Evolutionary conservation across 495 filamentous ascomycete genomes (phyloP).

Genomic region (Hypoxylon subgilvum): DNA sequence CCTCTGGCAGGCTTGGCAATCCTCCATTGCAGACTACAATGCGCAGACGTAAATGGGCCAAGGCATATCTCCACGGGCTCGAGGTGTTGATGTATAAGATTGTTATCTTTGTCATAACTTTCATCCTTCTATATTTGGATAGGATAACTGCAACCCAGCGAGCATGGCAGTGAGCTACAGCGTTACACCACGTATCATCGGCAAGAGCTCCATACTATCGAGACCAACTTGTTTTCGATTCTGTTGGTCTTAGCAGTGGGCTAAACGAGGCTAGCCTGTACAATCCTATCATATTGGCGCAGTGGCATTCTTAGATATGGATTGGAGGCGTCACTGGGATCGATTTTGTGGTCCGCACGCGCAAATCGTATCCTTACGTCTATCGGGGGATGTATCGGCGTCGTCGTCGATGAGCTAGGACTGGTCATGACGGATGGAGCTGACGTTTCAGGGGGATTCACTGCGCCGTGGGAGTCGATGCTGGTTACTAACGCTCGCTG

Average conservation of each 20-base stretch:
- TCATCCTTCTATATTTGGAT: slow-evolving; percentile 30
- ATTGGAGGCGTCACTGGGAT: background rate
- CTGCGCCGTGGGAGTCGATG: slow-evolving; percentile 9
- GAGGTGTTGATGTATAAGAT: slow-evolving; percentile 41
- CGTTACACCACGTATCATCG: slow-evolving; percentile 14
- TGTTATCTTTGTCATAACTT: slow-evolving; percentile 33
- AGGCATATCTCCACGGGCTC: slow-evolving; percentile 25
- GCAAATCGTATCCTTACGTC: slow-evolving; percentile 4
- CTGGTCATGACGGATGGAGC: background rate
- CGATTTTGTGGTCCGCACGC: background rate
- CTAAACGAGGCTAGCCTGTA: slow-evolving; percentile 6
- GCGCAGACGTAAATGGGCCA: slow-evolving; percentile 27
- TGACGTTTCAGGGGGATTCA: slow-evolving; percentile 1
- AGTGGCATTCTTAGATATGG: slow-evolving; percentile 6
- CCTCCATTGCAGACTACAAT: slow-evolving; percentile 42
- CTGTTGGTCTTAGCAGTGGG: background rate
- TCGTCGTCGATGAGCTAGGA: background rate
- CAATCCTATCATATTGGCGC: background rate
- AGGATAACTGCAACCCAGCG: slow-evolving; percentile 60
- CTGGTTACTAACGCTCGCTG: slow-evolving; percentile 62
- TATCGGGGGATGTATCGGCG: background rate
- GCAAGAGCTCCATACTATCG: background rate
- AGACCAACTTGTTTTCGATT: slow-evolving; percentile 1
- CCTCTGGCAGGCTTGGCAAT: slow-evolving; percentile 61
- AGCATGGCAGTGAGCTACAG: slow-evolving; percentile 64